These are phyloP conservation scores for Prosopis cineraria DNA, from an alignment of 306 rosid species.

Conservation along the genomic window DNA sequence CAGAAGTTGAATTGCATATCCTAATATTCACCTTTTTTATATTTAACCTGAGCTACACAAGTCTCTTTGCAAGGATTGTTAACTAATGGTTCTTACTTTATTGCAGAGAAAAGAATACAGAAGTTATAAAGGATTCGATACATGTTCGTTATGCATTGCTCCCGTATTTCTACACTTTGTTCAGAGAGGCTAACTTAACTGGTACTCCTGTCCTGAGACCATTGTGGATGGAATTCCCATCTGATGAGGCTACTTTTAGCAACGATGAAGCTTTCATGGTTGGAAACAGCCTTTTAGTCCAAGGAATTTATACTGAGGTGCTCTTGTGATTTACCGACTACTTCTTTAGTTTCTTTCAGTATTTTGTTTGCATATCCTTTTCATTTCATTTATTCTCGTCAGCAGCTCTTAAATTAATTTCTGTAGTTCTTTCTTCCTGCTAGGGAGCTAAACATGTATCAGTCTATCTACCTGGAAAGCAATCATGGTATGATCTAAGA, in stretches of 20 bases:
- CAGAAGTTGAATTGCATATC: neutral
- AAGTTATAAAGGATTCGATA: conserved; percentile 80
- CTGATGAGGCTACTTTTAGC: conserved; percentile 84
- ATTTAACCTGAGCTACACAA: conserved; percentile 8
- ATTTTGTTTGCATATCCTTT: neutral
- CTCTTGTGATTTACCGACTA: conserved; percentile 26
- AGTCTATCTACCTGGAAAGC: conserved; percentile 85
- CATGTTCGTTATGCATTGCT: conserved; percentile 83
- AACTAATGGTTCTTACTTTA: conserved; percentile 34
- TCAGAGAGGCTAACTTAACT: conserved; percentile 83
- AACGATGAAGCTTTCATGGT: conserved; percentile 98
- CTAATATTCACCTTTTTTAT: conserved; percentile 9
- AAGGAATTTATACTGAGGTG: conserved; percentile 93
- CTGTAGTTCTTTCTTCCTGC: conserved; percentile 27
- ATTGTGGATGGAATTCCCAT: conserved; percentile 98
- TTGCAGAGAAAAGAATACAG: conserved; percentile 79
- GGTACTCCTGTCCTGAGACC: conserved; percentile 93
- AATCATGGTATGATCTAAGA: conserved; percentile 86
- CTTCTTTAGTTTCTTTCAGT: conserved; percentile 18
- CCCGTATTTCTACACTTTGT: conserved; percentile 89
- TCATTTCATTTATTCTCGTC: conserved; percentile 8
- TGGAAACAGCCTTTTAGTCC: conserved; percentile 89
- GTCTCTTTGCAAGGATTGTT: conserved; percentile 23
- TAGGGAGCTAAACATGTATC: conserved; percentile 77
- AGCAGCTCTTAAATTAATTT: conserved; percentile 22